A percentile compares a stretch with the other conserved stretches of the same genome.
Conservation (phyloP, 352 stramenopile genomes). For the Elongisporangium prolatum region DNA sequence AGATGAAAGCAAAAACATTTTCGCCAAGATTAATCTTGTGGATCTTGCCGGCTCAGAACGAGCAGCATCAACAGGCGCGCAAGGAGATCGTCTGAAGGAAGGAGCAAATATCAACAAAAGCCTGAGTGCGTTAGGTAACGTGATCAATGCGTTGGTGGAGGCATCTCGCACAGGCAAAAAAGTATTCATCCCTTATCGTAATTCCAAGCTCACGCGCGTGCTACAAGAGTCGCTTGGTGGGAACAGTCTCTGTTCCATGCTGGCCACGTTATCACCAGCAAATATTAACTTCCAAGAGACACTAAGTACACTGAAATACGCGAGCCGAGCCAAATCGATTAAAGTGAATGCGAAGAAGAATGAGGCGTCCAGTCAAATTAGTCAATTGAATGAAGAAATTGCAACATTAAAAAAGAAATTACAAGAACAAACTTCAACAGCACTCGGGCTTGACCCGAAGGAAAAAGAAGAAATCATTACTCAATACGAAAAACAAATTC, state of each 20-base stretch:
- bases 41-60: constrained; percentile 92
- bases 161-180: constrained; percentile 79
- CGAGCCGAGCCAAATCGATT: constrained; percentile 92
- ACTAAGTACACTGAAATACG: constrained; percentile 95
- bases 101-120: constrained; percentile 94
- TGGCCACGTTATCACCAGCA: constrained; percentile 92
- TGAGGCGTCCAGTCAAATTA: constrained; percentile 88
- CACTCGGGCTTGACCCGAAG: constrained; percentile 67
- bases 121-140: constrained; percentile 89
- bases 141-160: constrained; percentile 92
- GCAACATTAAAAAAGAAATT: constrained; percentile 85
- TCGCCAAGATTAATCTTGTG: constrained; percentile 94
- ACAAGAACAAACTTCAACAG: constrained; percentile 60
- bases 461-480: constrained; percentile 87
- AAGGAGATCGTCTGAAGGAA: constrained; percentile 89
- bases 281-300: constrained; percentile 96
- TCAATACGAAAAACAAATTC: constrained; percentile 85
- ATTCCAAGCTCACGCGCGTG: constrained; percentile 93
- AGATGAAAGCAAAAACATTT: constrained; percentile 83
- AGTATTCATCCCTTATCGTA: constrained; percentile 91
- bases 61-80: constrained; percentile 87
- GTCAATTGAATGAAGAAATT: constrained; percentile 89
- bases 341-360: constrained; percentile 93
- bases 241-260: constrained; percentile 94
- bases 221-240: constrained; percentile 91